Conservation (phyloP, 352 stramenopile species). For the Globisporangium rhizosaccharum region DNA sequence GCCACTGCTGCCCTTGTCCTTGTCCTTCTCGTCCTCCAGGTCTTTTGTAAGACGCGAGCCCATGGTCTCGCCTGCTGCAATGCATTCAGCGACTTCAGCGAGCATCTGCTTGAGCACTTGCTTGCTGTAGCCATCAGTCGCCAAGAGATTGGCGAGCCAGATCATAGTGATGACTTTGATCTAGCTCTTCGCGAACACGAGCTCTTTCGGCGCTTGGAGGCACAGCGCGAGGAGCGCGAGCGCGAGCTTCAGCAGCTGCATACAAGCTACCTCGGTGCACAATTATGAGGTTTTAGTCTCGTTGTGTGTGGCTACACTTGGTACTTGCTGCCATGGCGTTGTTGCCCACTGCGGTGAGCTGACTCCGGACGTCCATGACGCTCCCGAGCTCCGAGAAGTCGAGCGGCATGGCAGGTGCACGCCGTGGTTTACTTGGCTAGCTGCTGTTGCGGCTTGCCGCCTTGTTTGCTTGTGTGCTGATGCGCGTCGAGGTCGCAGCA, state of each 20-base stretch:
- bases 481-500: too few species aligned
- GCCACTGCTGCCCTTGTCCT: slow-evolving; percentile 1
- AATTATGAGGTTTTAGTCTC: too few species aligned
- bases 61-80: slow-evolving; percentile 70
- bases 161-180: too few species aligned
- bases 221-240: too few species aligned
- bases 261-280: too few species aligned
- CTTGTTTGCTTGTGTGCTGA: background rate
- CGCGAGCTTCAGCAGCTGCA: too few species aligned
- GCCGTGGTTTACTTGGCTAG: background rate
- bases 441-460: slow-evolving; percentile 2
- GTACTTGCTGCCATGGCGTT: too few species aligned
- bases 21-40: slow-evolving; percentile 48
- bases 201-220: too few species aligned
- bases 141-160: slow-evolving; percentile 37
- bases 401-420: background rate
- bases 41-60: slow-evolving; percentile 68
- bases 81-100: slow-evolving; percentile 46
- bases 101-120: slow-evolving; percentile 69
- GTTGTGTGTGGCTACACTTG: too few species aligned
- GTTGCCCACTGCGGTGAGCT: too few species aligned
- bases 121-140: slow-evolving; percentile 64
- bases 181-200: too few species aligned
- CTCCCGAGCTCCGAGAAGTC: slow-evolving; percentile 5
- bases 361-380: background rate